Base-by-base conservation (phyloP, 1,284 basidiomycete genomes). In the Stereum hirsutum region DNA sequence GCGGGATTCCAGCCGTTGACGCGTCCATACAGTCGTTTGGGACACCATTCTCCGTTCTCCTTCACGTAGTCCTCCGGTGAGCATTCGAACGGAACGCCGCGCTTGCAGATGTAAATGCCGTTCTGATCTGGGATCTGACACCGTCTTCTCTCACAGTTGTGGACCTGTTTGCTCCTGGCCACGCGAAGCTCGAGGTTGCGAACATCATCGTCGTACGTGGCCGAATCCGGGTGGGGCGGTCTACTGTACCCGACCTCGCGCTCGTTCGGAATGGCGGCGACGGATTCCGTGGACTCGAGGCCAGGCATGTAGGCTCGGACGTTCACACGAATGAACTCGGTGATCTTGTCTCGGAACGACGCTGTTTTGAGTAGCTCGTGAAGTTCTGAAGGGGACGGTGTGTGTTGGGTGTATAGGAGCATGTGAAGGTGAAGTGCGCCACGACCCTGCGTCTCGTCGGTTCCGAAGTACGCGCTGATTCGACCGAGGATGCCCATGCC, bases 71-170 rank as follows among this genome's bases (percentile, higher is more conserved):
- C 55, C 3, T 52, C 45, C 0, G 39, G 23, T 0, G 56, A 46
- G 0, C 51, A 14, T 15, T 43, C 15, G 23, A 56, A 70, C 5
- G 66, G 67, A 6, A 63, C 63, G 0, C 57, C 28, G 2, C 64
- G 39, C 46, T 69, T 69, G 48, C 66, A 69, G 2, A 30, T 37
- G 10, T 46, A 31, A 3, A 28, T 24, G 25, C 2, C 55, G 57
- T 10, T 56, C 51, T 40, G 51, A 8, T 50, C 30, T 43, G 34
- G 20, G 5, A 34, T 21, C 1, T 62, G 35, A 47, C 63, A 65
- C 19, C 52, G 45, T 0, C 47, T 30, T 2, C 39, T 5, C 14
- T 47, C 19, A 46, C 64, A 68, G 0, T 49, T 56, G 42, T 67
- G 64, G 3, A 59, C n/a, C 35, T 66, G 64, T 34, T 55, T 39